phyloP scores from a whole-genome alignment of 129 eudicot species.

The Chrysanthemum seticuspe region DNA sequence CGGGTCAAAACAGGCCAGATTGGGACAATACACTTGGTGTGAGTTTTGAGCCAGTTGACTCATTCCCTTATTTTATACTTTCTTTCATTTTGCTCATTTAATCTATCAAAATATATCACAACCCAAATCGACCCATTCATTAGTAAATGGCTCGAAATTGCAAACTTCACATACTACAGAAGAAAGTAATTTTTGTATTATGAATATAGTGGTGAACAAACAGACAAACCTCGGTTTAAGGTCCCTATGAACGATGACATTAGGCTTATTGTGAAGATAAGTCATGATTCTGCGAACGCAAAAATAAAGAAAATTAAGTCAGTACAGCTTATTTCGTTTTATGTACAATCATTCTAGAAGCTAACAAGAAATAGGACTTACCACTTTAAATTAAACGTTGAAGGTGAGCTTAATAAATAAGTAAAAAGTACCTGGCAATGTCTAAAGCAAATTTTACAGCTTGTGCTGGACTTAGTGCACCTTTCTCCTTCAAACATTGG shows the following conservation, averaged over 20 bases:
- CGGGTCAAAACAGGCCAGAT: too few species aligned
- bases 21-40: too few species aligned
- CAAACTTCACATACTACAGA: neutral
- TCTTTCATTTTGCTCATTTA: too few species aligned
- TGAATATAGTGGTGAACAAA: slow-evolving; percentile 1
- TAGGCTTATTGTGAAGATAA: slow-evolving; percentile 96
- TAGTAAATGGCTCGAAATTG: neutral
- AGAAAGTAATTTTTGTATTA: neutral
- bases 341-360: too few species aligned
- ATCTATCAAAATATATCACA: neutral
- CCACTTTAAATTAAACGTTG: too few species aligned
- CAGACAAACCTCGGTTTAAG: slow-evolving; percentile 83
- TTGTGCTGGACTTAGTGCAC: slow-evolving; percentile 76
- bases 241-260: slow-evolving; percentile 89
- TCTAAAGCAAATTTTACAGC: slow-evolving; percentile 90
- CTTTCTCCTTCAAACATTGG: slow-evolving; percentile 88
- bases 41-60: neutral
- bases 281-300: slow-evolving; percentile 79
- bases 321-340: too few species aligned
- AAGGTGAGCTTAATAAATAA: too few species aligned
- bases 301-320: neutral
- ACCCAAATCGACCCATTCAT: neutral
- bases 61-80: neutral
- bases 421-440: slow-evolving; percentile 71
- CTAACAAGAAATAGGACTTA: too few species aligned